phyloP scores from a whole-genome alignment of 768 basidiomycete genomes.

The Lentinula aciculospora region DNA sequence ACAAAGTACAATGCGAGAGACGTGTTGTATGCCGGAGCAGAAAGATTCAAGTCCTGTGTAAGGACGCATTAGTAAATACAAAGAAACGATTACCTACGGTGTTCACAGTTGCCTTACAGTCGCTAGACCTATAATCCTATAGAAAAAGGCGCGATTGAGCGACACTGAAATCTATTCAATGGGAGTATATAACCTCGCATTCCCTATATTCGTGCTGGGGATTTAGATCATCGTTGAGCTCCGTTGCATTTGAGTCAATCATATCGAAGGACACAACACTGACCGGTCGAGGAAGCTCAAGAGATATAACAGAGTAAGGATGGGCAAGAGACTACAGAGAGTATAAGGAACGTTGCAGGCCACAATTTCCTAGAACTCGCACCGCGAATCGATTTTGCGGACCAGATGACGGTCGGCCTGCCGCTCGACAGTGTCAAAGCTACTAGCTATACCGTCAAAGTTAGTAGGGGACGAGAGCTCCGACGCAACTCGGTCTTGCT shows the following conservation, averaged over 20 bases:
- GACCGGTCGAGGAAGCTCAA: conserved; percentile 32
- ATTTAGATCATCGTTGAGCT: neutral
- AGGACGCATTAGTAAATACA: neutral
- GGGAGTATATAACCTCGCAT: conserved; percentile 24
- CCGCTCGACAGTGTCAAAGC: conserved; percentile 1
- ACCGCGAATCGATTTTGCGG: conserved; percentile 25
- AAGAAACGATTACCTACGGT: neutral
- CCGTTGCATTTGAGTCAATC: neutral
- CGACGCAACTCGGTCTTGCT: neutral
- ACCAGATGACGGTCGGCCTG: conserved; percentile 18
- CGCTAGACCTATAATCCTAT: neutral
- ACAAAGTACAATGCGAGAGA: conserved; percentile 56
- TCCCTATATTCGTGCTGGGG: conserved; percentile 29
- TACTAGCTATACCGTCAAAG: too few relatives aligned
- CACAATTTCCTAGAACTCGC: neutral
- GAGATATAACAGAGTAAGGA: conserved; percentile 33
- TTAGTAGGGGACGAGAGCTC: neutral
- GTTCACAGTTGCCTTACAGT: neutral
- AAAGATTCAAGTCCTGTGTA: conserved; percentile 43
- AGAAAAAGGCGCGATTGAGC: neutral
- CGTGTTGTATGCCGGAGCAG: conserved; percentile 49
- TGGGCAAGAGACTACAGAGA: conserved; percentile 26
- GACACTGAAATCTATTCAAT: neutral
- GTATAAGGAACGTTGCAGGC: neutral
- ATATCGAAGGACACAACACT: too few relatives aligned